Base-by-base conservation (phyloP, 805 yeast species). In the Suhomyces tanzawaensis region DNA sequence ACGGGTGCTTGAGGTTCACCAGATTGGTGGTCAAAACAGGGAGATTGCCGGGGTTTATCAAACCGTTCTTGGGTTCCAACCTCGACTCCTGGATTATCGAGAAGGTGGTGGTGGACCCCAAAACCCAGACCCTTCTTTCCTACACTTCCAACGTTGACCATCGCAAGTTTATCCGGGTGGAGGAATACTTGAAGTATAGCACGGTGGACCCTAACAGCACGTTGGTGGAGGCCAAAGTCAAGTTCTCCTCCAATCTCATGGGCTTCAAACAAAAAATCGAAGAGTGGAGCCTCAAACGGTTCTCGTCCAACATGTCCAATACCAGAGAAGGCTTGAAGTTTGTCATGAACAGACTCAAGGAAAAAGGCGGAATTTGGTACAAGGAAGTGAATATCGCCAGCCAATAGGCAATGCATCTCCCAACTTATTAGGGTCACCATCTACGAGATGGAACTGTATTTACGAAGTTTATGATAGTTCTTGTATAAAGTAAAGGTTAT, bases 111-210 rank as follows among this genome's bases (percentile, higher is more conserved):
- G 82, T 90, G 15, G 84, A 90, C 58, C 87, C 91, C 1, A 49
- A 55, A 7, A 53, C 58, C 4, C 62, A 70, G 42, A 66, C 68
- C 7, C 69, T 90, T 75, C 52, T 66, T 40, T 77, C 95, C 2
- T 89, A 85, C 64, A 81, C 87, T 12, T 74, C 88, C 44, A 90
- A 90, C 57, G 62, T 90, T 33, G 97, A 91, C 56, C 96, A 91
- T 57, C 79, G 85, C 1, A 73, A 75, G 46, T 76, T 90, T 36
- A 75, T 90, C 43, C 72, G 82, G 46, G 83, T 90, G 13, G 95
- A 87, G 55, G 97, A 90, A 55, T 77, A 64, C 49, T 77, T 88
- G 16, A 69, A 65, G 2, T 90, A 84, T 57, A 45, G 61, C 11
- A 66, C 57, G 35, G 61, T 66, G 29, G 50, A 51, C 1, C 57